A percentile compares a stretch with the other conserved stretches of the same genome.
phyloP scores from a whole-genome alignment of 1,139 yeast species.

The Scheffersomyces titani region DNA sequence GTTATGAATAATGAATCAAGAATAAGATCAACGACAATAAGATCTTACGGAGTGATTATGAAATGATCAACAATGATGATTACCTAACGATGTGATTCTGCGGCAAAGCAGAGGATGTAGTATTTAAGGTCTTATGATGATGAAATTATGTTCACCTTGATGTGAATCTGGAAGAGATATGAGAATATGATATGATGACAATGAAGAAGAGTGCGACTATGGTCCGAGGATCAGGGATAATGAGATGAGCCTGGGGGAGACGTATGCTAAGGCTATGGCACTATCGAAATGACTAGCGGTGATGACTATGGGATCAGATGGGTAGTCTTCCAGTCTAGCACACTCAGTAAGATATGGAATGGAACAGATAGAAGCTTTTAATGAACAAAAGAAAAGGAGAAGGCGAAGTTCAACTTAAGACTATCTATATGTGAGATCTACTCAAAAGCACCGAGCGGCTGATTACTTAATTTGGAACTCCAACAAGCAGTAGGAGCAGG shows the following conservation, averaged over 20 bases:
- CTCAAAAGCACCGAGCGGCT: neutral
- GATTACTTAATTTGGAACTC: neutral
- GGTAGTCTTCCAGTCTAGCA: neutral
- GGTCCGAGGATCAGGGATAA: neutral
- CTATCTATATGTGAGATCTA: neutral
- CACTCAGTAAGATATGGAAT: neutral
- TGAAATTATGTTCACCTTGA: neutral
- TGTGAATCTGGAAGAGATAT: too few species aligned
- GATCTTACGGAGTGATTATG: too few species aligned
- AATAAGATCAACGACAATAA: neutral
- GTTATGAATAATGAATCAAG: neutral
- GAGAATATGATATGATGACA: neutral
- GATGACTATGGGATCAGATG: neutral
- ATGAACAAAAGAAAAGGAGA: neutral
- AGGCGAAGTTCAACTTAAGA: neutral
- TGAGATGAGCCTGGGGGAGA: neutral
- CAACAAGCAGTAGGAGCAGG: neutral
- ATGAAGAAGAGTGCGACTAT: neutral
- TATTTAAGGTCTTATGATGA: neutral
- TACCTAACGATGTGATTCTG: neutral
- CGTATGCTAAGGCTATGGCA: neutral
- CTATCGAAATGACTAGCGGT: neutral
- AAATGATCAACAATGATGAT: neutral
- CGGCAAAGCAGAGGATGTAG: neutral
- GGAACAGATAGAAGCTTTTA: neutral